phyloP scores from a whole-genome alignment of 2,329 filamentous ascomycete genomes.

The Aspergillus melleus region DNA sequence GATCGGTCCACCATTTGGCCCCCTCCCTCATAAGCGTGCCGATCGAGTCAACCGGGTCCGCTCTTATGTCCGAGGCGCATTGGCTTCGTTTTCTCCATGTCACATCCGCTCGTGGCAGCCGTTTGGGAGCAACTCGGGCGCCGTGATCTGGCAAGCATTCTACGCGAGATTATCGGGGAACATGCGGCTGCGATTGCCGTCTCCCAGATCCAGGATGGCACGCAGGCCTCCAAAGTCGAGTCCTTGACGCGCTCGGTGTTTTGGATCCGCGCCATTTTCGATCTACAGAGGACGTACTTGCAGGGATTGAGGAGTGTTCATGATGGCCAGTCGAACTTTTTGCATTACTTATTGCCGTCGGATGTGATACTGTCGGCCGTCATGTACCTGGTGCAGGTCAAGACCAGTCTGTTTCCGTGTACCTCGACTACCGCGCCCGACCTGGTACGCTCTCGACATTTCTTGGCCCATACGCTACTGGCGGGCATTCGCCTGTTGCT shows the following conservation, averaged over 20 bases:
- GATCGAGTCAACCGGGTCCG: neutral
- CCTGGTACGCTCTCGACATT: slow-evolving; percentile 18
- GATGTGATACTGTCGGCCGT: slow-evolving; percentile 35
- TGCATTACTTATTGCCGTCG: slow-evolving; percentile 31
- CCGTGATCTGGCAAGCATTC: slow-evolving; percentile 34
- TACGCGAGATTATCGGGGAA: slow-evolving; percentile 38
- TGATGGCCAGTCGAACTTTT: slow-evolving; percentile 32
- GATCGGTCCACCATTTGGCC: neutral
- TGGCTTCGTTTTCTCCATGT: slow-evolving; percentile 21
- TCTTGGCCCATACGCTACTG: slow-evolving; percentile 29
- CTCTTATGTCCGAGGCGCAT: slow-evolving; percentile 15
- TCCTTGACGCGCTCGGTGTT: slow-evolving; percentile 29
- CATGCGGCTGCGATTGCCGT: slow-evolving; percentile 31
- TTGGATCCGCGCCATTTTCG: slow-evolving; percentile 40
- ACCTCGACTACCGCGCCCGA: slow-evolving; percentile 25
- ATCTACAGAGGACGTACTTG: slow-evolving; percentile 36
- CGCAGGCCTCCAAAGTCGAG: slow-evolving; percentile 20
- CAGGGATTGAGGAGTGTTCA: slow-evolving; percentile 27
- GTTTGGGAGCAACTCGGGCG: slow-evolving; percentile 38
- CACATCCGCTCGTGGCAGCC: slow-evolving; percentile 35
- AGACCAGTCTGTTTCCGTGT: slow-evolving; percentile 31
- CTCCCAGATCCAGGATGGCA: slow-evolving; percentile 23
- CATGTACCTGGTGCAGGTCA: slow-evolving; percentile 36
- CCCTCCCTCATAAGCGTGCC: neutral
- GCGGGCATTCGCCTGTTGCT: slow-evolving; percentile 36